Percentiles rank a stretch among this genome's conserved stretches.
These are phyloP conservation scores for Tolypocladium tundrense DNA, from an alignment of 2,329 filamentous ascomycete species.

Conservation along the genomic window DNA sequence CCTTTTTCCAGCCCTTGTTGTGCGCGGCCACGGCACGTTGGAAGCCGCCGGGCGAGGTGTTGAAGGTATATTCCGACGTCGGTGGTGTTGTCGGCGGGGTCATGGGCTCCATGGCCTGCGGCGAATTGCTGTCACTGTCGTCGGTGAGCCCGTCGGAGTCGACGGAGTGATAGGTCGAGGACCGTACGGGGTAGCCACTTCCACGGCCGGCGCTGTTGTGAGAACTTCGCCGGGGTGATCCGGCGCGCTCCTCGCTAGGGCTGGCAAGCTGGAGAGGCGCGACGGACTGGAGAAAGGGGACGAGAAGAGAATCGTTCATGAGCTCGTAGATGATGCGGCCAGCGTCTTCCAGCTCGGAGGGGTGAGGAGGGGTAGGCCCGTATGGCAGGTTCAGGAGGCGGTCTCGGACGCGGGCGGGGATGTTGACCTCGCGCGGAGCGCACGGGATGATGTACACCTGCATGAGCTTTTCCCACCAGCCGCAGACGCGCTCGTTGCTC, in stretches of 20 bases:
- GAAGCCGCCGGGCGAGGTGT: constrained; percentile 40
- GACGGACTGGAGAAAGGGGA: constrained; percentile 77
- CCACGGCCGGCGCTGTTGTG: not conserved
- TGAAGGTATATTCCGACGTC: constrained; percentile 44
- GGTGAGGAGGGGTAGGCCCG: constrained; percentile 57
- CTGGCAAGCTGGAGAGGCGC: constrained; percentile 25
- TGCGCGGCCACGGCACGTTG: constrained; percentile 44
- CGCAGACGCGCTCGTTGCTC: constrained; percentile 56
- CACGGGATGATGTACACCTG: constrained; percentile 84
- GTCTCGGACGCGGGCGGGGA: constrained; percentile 78
- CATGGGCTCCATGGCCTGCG: constrained; percentile 50
- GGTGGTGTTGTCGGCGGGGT: constrained; percentile 68
- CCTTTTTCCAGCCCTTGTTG: constrained; percentile 54
- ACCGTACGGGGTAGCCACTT: constrained; percentile 8
- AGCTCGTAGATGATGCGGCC: constrained; percentile 85
- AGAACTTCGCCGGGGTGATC: constrained; percentile 24
- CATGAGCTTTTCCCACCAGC: constrained; percentile 79
- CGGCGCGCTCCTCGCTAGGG: constrained; percentile 24
- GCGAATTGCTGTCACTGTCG: constrained; percentile 53
- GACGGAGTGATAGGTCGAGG: constrained; percentile 33
- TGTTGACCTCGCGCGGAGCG: constrained; percentile 78
- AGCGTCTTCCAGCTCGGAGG: constrained; percentile 68
- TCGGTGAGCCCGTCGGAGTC: constrained; percentile 48
- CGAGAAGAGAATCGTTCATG: constrained; percentile 93
- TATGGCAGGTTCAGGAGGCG: constrained; percentile 50